phyloP scores from a whole-genome alignment of 108 stramenopile species.

The Discostella stelligeroides region DNA sequence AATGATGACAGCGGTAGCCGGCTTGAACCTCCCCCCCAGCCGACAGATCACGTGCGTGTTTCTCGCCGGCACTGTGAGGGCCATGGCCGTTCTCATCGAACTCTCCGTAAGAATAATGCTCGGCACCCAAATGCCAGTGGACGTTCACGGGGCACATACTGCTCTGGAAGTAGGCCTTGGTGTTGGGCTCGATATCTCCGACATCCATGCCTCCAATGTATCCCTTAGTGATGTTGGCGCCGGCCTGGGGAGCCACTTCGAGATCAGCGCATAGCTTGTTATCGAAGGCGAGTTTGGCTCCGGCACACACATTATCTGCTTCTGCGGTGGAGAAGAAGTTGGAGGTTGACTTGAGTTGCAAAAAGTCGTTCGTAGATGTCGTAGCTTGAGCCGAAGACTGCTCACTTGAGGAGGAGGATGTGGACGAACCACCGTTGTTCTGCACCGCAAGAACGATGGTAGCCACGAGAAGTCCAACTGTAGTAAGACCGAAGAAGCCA shows the following conservation, averaged over 20 bases:
- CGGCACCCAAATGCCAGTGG: constrained; percentile 78
- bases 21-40: constrained; percentile 18
- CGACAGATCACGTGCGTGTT: constrained; percentile 3
- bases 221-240: constrained; percentile 60
- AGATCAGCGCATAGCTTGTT: constrained; percentile 33
- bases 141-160: constrained; percentile 71
- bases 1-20: constrained; percentile 45
- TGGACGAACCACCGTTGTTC: neutral
- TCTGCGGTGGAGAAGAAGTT: constrained; percentile 10
- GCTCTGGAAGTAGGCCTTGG: constrained; percentile 41
- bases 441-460: constrained; percentile 21
- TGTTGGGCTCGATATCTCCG: constrained; percentile 45
- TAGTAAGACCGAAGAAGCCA: constrained; percentile 14
- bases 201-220: constrained; percentile 30
- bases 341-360: constrained; percentile 4
- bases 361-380: neutral
- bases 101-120: constrained; percentile 68
- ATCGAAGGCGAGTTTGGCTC: constrained; percentile 18
- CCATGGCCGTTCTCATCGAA: constrained; percentile 62
- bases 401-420: neutral
- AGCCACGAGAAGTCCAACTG: constrained; percentile 19
- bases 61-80: constrained; percentile 31
- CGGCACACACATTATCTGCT: constrained; percentile 18
- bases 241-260: constrained; percentile 43
- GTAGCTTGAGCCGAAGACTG: neutral